Conservation (phyloP, 2,329 filamentous ascomycete species). For the Fusarium subglutinans region DNA sequence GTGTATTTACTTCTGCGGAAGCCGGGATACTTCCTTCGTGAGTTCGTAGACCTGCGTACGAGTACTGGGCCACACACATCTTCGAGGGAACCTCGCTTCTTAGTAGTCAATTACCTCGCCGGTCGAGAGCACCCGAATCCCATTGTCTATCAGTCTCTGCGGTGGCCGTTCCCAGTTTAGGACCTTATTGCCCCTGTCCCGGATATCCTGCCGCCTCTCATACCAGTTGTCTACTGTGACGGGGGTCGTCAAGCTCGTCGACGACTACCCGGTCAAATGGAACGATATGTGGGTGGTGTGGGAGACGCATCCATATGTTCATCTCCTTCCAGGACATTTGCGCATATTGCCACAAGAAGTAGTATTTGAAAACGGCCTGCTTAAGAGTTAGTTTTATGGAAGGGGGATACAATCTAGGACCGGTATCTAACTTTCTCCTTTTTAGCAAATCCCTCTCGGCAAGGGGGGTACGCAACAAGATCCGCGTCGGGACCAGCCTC, state of each 20-base stretch:
- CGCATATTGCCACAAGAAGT: constrained; percentile 37
- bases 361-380: constrained; percentile 47
- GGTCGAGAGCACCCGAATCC: neutral
- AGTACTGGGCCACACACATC: neutral
- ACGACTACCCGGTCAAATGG: constrained; percentile 47
- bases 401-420: no score
- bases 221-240: neutral
- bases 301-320: constrained; percentile 47
- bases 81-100: neutral
- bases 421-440: neutral
- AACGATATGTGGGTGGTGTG: constrained; percentile 48
- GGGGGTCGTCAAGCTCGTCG: constrained; percentile 33
- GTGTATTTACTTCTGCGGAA: neutral
- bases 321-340: constrained; percentile 46
- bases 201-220: neutral
- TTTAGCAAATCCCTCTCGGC: accelerated
- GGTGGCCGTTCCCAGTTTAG: neutral
- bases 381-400: no score
- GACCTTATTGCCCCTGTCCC: neutral
- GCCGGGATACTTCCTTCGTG: neutral
- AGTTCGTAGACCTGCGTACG: neutral
- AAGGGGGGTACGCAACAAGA: constrained; percentile 14
- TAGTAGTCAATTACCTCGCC: neutral
- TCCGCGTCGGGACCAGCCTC: constrained; percentile 40
- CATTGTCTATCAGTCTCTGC: neutral